Evolutionary conservation across 805 yeast genomes (phyloP).

Genomic region (Priceomyces fermenticarens): DNA sequence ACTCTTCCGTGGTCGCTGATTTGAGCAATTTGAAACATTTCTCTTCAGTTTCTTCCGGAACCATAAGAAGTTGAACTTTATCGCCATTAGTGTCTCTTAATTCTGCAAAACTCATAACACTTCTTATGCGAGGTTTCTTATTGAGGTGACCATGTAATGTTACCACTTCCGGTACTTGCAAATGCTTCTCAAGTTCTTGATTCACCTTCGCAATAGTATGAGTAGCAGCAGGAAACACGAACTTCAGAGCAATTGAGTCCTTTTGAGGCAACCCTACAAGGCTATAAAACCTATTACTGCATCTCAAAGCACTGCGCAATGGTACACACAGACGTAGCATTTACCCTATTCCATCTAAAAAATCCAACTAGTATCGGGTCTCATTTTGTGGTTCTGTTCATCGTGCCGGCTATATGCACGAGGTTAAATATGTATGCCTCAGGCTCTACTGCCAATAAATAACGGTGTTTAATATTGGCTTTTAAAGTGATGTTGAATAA

Average conservation of each 20-base stretch:
- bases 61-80: constrained; percentile 46
- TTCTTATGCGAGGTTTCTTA: constrained; percentile 65
- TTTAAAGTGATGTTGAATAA: too few species aligned
- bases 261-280: constrained; percentile 18
- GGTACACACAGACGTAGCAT: too few species aligned
- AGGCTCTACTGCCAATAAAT: too few species aligned
- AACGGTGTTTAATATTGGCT: too few species aligned
- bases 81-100: constrained; percentile 75
- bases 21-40: constrained; percentile 38
- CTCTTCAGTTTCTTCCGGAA: constrained; percentile 40
- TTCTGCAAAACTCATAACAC: constrained; percentile 69
- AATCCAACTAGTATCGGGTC: too few species aligned
- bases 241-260: constrained; percentile 23
- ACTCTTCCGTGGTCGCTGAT: constrained; percentile 66
- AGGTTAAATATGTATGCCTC: too few species aligned
- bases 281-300: background rate
- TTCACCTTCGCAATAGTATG: constrained; percentile 18
- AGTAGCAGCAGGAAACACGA: constrained; percentile 35
- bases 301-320: background rate
- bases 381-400: too few species aligned
- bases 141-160: constrained; percentile 83
- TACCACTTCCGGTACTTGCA: constrained; percentile 23
- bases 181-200: constrained; percentile 8
- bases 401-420: too few species aligned
- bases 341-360: too few species aligned